These are phyloP conservation scores for Aulographum hederae DNA, from an alignment of 2,329 filamentous ascomycete species.

Conservation along the genomic window DNA sequence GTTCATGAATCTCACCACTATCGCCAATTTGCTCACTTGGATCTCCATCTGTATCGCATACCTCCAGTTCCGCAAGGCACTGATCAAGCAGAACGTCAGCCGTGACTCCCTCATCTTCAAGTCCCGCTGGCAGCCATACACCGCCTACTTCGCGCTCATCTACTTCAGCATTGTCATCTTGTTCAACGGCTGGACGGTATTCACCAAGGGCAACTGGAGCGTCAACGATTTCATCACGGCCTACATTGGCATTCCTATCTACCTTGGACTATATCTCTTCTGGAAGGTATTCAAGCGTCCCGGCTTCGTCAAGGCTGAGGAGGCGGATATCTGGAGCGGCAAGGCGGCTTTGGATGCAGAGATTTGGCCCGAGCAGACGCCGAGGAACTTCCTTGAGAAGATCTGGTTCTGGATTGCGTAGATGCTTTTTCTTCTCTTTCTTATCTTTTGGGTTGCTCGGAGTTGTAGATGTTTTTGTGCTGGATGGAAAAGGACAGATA, in stretches of 20 bases:
- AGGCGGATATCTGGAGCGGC: conserved; percentile 27
- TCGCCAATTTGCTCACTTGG: conserved; percentile 23
- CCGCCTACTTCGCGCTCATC: conserved; percentile 39
- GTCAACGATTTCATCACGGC: conserved; percentile 31
- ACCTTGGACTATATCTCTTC: conserved; percentile 31
- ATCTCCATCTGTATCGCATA: conserved; percentile 17
- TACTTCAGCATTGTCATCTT: too few relatives aligned
- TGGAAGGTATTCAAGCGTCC: conserved; percentile 53
- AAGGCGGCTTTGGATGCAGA: conserved; percentile 28
- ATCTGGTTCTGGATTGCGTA: conserved; percentile 30
- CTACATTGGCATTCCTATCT: conserved; percentile 25
- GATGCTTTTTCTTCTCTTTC: too few relatives aligned
- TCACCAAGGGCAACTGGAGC: conserved; percentile 26
- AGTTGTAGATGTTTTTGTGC: too few relatives aligned
- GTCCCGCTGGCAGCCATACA: conserved; percentile 28
- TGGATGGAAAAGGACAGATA: too few relatives aligned
- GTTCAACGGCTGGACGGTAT: conserved; percentile 45
- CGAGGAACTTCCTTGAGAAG: conserved; percentile 25
- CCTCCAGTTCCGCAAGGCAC: conserved; percentile 17
- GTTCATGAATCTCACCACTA: conserved; percentile 20
- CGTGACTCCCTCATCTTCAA: conserved; percentile 27
- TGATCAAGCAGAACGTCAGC: conserved; percentile 14
- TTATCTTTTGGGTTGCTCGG: too few relatives aligned
- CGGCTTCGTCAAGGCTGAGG: conserved; percentile 22
- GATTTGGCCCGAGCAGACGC: conserved; percentile 23